Evolutionary conservation across 73 alveolate species (phyloP), one percentile per base, ranked within the genome.

Genomic region (Tetrahymena borealis): DNA sequence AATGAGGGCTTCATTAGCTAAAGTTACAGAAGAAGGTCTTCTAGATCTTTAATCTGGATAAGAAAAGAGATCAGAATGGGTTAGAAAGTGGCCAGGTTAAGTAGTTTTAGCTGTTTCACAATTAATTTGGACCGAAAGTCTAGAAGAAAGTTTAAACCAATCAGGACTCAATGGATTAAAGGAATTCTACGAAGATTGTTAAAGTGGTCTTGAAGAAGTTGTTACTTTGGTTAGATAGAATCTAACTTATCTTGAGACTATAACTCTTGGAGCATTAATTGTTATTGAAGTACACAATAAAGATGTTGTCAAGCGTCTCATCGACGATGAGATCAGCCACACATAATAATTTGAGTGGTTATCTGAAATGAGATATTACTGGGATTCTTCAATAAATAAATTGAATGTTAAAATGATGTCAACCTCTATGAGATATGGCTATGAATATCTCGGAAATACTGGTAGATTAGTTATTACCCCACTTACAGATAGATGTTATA

Each of bases 401-500:
- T 97, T 99, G 94, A 95, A 94, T 39, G 98, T 97, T 15, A 98
- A 95, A 93, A 95, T 98, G 95, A 97, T 97, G 43, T 97, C 95
- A 90, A 97, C 99, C 31, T 91, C 96, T 39, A 91, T 96, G 38
- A 95, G 95, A 43, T 98, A 97, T 97, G 99, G 99, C 7, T 96
- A 97, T 94, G 99, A 97, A 90, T 98, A 98, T 95, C 94, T 98
- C 38, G 99, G 99, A 20, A 96, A 95, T 40, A 98, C 98, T 0
- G 95, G 97, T 90, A 94, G 99, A 91, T 96, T 98, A 78, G 99
- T 98, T 28, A 97, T 98, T 91, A 98, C 99, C 11, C 99, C 99
- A 11, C 96, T 98, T 38, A 98, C 99, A 79, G 99, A 98, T 94
- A 94, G 98, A 98, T 99, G 99, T 79, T 98, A 98, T 95, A 95